Percentiles rank a stretch among this genome's conserved stretches.
phyloP scores from a whole-genome alignment of 805 yeast species.

The Candida mattraensis region DNA sequence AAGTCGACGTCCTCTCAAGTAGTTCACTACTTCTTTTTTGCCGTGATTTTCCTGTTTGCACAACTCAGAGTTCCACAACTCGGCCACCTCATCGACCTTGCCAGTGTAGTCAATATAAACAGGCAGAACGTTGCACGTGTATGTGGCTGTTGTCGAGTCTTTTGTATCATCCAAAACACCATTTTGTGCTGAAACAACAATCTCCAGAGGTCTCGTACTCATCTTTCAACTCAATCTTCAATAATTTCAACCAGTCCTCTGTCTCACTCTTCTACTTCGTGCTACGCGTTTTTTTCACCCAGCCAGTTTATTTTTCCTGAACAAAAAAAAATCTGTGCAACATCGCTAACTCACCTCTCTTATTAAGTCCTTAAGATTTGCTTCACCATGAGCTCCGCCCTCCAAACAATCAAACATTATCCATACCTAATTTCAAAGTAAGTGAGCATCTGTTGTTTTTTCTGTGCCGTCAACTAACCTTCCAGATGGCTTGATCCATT shows the following conservation, averaged over 20 bases:
- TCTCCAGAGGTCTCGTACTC: no score
- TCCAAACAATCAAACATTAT: constrained; percentile 13
- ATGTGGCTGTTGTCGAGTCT: constrained; percentile 1
- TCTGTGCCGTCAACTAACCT: constrained; percentile 2
- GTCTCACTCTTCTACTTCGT: no score
- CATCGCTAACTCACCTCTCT: no score
- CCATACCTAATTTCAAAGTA: constrained; percentile 16
- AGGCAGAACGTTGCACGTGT: constrained; percentile 23
- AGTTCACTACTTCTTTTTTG: constrained; percentile 9
- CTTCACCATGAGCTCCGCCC: no score
- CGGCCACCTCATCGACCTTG: constrained; percentile 3
- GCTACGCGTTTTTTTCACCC: no score
- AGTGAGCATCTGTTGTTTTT: not conserved
- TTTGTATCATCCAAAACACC: no score
- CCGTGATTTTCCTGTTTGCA: constrained; percentile 4
- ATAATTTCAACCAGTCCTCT: no score
- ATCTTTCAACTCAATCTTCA: no score
- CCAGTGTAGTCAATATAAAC: constrained; percentile 19
- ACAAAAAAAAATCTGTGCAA: no score
- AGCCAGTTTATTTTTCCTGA: no score
- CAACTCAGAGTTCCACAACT: constrained; percentile 15
- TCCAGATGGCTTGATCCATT: constrained; percentile 59
- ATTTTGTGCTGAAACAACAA: no score
- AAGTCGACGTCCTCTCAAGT: constrained; percentile 24
- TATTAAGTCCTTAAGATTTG: no score